Evolutionary conservation across 495 filamentous ascomycete species (phyloP), one percentile per base, ranked within the genome.

Genomic region (Penicillium diatomitis): DNA sequence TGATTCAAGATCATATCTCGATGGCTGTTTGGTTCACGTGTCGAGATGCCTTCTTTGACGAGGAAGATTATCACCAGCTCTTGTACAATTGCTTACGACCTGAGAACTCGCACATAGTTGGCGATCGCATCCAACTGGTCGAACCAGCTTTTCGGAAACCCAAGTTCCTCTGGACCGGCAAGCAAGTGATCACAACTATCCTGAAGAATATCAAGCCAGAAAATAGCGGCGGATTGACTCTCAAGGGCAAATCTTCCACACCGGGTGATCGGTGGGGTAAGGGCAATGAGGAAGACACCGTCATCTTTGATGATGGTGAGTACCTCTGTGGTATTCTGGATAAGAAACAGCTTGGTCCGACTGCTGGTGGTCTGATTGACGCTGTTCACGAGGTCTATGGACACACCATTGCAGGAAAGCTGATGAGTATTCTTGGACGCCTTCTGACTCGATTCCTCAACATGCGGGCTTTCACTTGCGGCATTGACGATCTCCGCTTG

Each of bases 1-100:
- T 99, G 41, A 99, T 99, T 65, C 94, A 99, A 67, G 94, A 99
- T 78, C 94, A 99, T 64, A 84, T 99, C 48, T 95, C 90, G 3
- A 91, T 99, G 66, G 87, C 86, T 12, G 87, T 95, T 3, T 85
- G 83, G 73, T 76, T 99, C 48, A 95, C 90, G 37, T 94, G 82
- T 61, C 82, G 86, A 61, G 94, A 99, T 65, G 88, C 83, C n/a
- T 88, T 96, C 58, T 95, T 97, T 53, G 83, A 86, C 47, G 74
- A 82, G 51, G 83, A 86, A n/a, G 82, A 88, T 46, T 97, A 96
- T 62, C 85, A 96, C 50, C 87, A 97, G 62, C 76, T 99, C 28
- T 68, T 99, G 8, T 97, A 96, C 68, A 82, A 79, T 47, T 90
- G 88, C 44, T 69, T 99, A 32, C 75, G 92, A 37, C 94, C 94